phyloP scores from a whole-genome alignment of 179 eudicot species.

The Patellifolia procumbens region DNA sequence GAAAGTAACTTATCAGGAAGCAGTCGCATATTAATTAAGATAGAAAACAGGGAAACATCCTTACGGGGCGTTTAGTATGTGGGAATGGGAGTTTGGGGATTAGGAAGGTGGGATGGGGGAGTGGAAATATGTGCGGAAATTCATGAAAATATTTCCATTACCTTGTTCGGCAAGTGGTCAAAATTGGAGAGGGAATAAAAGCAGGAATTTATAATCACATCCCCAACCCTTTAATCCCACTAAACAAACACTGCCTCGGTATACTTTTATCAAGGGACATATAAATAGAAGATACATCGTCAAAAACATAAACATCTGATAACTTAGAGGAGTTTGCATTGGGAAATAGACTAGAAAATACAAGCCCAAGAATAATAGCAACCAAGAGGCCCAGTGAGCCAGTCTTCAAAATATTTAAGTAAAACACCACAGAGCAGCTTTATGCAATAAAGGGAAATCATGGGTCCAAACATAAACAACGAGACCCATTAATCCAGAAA shows the following conservation, averaged over 20 bases:
- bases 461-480: neutral
- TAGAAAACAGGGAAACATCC: neutral
- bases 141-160: too few relatives aligned
- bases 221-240: too few relatives aligned
- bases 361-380: neutral
- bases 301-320: too few relatives aligned
- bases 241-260: too few relatives aligned
- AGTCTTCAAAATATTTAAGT: neutral
- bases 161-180: too few relatives aligned
- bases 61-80: too few relatives aligned
- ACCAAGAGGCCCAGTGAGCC: neutral
- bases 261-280: neutral
- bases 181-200: too few relatives aligned
- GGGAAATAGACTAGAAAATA: neutral
- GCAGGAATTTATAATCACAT: too few relatives aligned
- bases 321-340: too few relatives aligned
- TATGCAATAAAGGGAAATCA: neutral
- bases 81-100: too few relatives aligned
- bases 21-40: neutral
- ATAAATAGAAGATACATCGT: neutral
- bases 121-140: too few relatives aligned
- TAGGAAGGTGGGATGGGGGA: too few relatives aligned
- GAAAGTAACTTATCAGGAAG: slow-evolving; percentile 12
- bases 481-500: neutral
- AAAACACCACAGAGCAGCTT: neutral